phyloP scores from a whole-genome alignment of 1,284 basidiomycete genomes.

The Ganoderma lucidum region DNA sequence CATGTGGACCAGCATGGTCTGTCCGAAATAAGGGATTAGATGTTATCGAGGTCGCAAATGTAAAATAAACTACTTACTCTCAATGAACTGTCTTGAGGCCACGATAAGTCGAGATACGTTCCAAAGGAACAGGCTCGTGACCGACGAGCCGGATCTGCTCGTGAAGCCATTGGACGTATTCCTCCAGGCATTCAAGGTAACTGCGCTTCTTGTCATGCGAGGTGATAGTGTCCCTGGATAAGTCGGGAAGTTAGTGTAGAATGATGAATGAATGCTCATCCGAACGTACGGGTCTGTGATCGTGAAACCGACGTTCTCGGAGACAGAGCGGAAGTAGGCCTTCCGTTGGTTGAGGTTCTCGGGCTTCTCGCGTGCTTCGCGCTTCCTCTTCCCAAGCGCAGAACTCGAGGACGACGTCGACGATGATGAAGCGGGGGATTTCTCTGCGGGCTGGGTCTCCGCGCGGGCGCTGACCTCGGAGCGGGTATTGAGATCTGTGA shows the following conservation, averaged over 20 bases:
- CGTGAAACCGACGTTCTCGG: slow-evolving; percentile 62
- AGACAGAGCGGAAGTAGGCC: slow-evolving; percentile 59
- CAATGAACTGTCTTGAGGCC: slow-evolving; percentile 64
- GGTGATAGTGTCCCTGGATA: slow-evolving; percentile 66
- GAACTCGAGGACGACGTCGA: neutral
- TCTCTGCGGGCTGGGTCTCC: slow-evolving; percentile 16
- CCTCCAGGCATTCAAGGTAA: slow-evolving; percentile 75
- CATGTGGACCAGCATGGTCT: slow-evolving; percentile 70
- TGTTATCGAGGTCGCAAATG: neutral
- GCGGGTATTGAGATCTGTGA: slow-evolving; percentile 50
- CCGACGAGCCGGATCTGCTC: slow-evolving; percentile 63
- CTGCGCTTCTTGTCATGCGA: slow-evolving; percentile 80
- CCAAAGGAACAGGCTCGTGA: slow-evolving; percentile 55
- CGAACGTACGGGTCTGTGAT: slow-evolving; percentile 65
- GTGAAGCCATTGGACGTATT: slow-evolving; percentile 71
- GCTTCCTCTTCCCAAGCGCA: slow-evolving; percentile 12
- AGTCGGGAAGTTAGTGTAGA: neutral
- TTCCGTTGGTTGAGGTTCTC: slow-evolving; percentile 55
- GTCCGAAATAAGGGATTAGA: slow-evolving; percentile 38
- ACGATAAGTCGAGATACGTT: slow-evolving; percentile 61
- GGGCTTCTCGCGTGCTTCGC: slow-evolving; percentile 20
- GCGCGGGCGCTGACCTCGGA: slow-evolving; percentile 24
- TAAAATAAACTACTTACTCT: slow-evolving; percentile 42
- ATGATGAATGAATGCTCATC: neutral
- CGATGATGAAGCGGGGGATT: neutral